phyloP scores from a whole-genome alignment of 1,139 yeast genomes.

The Diutina mesorugosa region DNA sequence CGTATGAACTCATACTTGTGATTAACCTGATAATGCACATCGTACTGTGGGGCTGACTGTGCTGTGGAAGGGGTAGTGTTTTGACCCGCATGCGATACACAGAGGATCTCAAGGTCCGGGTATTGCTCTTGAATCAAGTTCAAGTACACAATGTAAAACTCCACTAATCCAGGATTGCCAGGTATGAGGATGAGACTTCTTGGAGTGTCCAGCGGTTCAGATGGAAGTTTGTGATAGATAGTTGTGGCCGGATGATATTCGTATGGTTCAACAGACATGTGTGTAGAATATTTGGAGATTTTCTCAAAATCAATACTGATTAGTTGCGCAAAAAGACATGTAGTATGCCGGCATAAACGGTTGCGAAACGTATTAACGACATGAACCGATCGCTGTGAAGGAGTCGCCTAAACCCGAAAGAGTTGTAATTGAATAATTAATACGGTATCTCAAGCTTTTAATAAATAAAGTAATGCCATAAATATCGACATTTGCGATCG shows the following conservation, averaged over 20 bases:
- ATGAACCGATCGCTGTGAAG: not conserved
- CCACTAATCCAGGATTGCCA: conserved; percentile 58
- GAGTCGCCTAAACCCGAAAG: not conserved
- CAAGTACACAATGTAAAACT: conserved; percentile 41
- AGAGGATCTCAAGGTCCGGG: conserved; percentile 36
- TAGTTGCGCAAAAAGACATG: not conserved
- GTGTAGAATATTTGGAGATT: not conserved
- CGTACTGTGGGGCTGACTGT: conserved; percentile 10
- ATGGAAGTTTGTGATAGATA: conserved; percentile 13
- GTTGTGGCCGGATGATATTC: conserved; percentile 15
- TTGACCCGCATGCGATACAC: conserved; percentile 44
- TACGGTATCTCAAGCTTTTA: not conserved
- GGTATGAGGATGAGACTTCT: conserved; percentile 40
- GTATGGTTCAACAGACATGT: conserved; percentile 7
- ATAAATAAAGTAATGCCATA: not conserved
- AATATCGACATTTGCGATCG: not conserved
- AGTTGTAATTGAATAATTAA: no score
- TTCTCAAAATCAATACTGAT: no score
- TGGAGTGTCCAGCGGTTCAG: conserved; percentile 5
- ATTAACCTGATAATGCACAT: conserved; percentile 36
- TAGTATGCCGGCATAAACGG: not conserved
- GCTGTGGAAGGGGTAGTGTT: conserved; percentile 9
- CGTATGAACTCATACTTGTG: conserved; percentile 33
- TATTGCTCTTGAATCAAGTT: conserved; percentile 24
- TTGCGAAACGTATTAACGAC: not conserved